Conservation (phyloP, 2,329 filamentous ascomycete species). For the Diplodia mutila region DNA sequence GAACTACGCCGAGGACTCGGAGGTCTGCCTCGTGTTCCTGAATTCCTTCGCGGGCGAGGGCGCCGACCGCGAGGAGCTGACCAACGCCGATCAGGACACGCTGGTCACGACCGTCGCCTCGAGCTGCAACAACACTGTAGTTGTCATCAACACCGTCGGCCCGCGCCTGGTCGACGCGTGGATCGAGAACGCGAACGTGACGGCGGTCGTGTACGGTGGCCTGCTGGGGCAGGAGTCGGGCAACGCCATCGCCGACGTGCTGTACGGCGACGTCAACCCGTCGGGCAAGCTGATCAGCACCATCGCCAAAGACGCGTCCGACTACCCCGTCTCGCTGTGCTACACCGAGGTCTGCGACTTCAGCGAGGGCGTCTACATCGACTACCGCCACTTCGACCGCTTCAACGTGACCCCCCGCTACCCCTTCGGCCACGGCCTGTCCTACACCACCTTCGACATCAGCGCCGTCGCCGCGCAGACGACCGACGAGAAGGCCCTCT, state of each 20-base stretch:
- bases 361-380: constrained; percentile 49
- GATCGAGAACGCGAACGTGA: constrained; percentile 24
- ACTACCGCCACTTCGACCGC: constrained; percentile 51
- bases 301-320: constrained; percentile 70
- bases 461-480: constrained; percentile 35
- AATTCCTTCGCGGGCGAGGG: constrained; percentile 23
- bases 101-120: constrained; percentile 75
- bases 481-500: not conserved
- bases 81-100: constrained; percentile 34
- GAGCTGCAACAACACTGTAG: constrained; percentile 66
- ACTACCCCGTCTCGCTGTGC: constrained; percentile 56
- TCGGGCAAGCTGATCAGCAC: constrained; percentile 86
- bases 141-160: constrained; percentile 56
- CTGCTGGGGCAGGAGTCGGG: constrained; percentile 65
- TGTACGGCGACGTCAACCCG: constrained; percentile 77
- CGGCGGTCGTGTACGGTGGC: constrained; percentile 17
- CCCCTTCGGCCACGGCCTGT: constrained; percentile 23
- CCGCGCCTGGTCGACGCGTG: constrained; percentile 21
- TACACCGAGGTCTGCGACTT: constrained; percentile 30
- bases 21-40: constrained; percentile 25
- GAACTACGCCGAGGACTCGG: constrained; percentile 19
- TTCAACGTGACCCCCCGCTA: constrained; percentile 44
- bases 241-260: constrained; percentile 75
- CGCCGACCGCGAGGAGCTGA: constrained; percentile 17
- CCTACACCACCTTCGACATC: constrained; percentile 25